Base-by-base conservation (phyloP, 805 yeast species). In the Maudiozyma serrabonitensis region DNA sequence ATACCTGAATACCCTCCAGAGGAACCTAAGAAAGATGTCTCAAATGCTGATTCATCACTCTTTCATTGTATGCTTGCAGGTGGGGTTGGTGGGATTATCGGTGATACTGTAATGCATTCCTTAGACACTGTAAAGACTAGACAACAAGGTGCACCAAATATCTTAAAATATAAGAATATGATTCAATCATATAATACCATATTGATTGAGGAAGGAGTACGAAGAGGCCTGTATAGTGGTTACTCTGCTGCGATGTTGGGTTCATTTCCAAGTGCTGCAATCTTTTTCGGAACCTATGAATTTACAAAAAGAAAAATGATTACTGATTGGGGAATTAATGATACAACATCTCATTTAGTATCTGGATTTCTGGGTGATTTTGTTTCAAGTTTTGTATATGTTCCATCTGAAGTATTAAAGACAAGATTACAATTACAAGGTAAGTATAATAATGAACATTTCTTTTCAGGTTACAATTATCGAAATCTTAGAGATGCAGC, bases 311-410 rank as follows among this genome's bases (percentile, higher is more conserved):
- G 96, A 46, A 66, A 67, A 37, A 67, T 90, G 69, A 83, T 87
- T 42, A 73, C 76, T 48, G 81, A 79, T 31, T 78, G 72, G 59
- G 74, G 76, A 8, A 54, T 84, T 7, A 87, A 89, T 57, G 96
- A 89, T 52, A 87, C 96, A 0, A 55, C 84, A 11, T 71, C 95
- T 8, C 91, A 87, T 63, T 73, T 93, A 46, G 70, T 80, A 1
- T 90, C 96, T 1, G 99, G 99, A 0, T 81, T 93, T 48, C 58
- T 90, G n/a, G 99, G 98, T 26, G 99, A 93, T 66, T 75, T 93
- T 51, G 90, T 87, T 4, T 84, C 93, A 21, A 84, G 95, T 57
- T 66, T 93, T 6, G 82, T 87, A 35, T 93, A 91, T 59, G 99
- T 93, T 9, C 99, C 99, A 6, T 81, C 90, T 28, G 99, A 93